Conservation (phyloP, 2,329 filamentous ascomycete species). For the Colletotrichum camelliae region DNA sequence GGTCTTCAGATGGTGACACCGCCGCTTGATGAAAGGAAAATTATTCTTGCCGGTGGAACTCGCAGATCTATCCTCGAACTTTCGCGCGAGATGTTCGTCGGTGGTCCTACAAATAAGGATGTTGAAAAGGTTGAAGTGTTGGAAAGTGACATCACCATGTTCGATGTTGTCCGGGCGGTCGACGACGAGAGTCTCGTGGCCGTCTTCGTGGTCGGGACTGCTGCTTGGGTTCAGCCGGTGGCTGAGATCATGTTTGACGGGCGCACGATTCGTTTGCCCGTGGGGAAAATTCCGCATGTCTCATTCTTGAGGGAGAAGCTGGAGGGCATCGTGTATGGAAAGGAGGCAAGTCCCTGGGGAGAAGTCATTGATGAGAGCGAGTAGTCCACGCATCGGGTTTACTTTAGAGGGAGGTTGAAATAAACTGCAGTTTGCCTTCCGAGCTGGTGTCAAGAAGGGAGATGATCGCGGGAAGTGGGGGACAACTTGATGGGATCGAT, state of each 20-base stretch:
- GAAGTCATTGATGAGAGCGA: neutral
- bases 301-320: neutral
- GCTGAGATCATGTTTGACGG: conserved; percentile 69
- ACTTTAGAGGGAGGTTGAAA: neutral
- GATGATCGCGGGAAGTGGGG: neutral
- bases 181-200: conserved; percentile 80
- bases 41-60: neutral
- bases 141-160: conserved; percentile 83
- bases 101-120: conserved; percentile 36
- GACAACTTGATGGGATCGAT: neutral
- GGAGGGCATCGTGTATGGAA: neutral
- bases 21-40: neutral
- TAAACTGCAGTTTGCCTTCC: neutral
- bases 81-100: neutral
- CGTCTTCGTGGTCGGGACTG: conserved; percentile 86
- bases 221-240: conserved; percentile 57
- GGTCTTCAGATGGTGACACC: neutral
- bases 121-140: conserved; percentile 69
- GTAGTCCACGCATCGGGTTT: neutral
- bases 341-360: neutral
- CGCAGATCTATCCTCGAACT: neutral
- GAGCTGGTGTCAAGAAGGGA: neutral
- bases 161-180: conserved; percentile 74
- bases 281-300: conserved; percentile 43
- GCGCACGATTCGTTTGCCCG: conserved; percentile 57